Percentiles rank a stretch among this genome's conserved stretches.
These are phyloP conservation scores for Suhomyces guaymorum DNA, from an alignment of 1,139 yeast genomes.

Conservation along the genomic window DNA sequence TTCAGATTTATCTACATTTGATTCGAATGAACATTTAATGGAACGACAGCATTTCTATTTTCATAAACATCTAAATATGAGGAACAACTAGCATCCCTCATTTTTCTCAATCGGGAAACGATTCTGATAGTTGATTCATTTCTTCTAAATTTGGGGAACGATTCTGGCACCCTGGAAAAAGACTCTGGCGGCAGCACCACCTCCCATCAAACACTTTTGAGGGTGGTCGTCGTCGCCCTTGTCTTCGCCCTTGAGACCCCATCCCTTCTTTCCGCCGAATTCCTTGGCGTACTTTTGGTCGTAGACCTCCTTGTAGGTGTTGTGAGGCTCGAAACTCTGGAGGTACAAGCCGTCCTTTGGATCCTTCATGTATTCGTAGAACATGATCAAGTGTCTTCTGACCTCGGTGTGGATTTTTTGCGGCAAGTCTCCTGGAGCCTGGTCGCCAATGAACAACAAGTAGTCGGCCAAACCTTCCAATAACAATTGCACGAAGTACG, in stretches of 20 bases:
- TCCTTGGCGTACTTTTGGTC: constrained; percentile 50
- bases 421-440: constrained; percentile 43
- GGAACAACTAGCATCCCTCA: no score
- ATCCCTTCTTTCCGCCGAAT: constrained; percentile 58
- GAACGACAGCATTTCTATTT: no score
- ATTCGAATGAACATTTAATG: no score
- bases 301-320: constrained; percentile 51
- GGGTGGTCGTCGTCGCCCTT: constrained; percentile 40
- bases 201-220: constrained; percentile 62
- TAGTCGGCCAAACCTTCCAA: constrained; percentile 73
- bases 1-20: no score
- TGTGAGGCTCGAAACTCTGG: constrained; percentile 63
- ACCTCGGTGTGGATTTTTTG: constrained; percentile 44
- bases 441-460: constrained; percentile 48
- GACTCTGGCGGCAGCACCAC: constrained; percentile 66
- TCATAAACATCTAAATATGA: no score
- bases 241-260: constrained; percentile 52
- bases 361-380: constrained; percentile 59
- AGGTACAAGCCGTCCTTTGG: constrained; percentile 60
- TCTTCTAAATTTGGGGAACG: constrained; percentile 34
- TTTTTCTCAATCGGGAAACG: no score
- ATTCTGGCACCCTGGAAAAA: constrained; percentile 70
- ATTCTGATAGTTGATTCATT: not conserved
- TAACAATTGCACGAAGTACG: constrained; percentile 64
- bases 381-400: constrained; percentile 52